phyloP scores from a whole-genome alignment of 768 basidiomycete genomes.

The Hypsizygus marmoreus region DNA sequence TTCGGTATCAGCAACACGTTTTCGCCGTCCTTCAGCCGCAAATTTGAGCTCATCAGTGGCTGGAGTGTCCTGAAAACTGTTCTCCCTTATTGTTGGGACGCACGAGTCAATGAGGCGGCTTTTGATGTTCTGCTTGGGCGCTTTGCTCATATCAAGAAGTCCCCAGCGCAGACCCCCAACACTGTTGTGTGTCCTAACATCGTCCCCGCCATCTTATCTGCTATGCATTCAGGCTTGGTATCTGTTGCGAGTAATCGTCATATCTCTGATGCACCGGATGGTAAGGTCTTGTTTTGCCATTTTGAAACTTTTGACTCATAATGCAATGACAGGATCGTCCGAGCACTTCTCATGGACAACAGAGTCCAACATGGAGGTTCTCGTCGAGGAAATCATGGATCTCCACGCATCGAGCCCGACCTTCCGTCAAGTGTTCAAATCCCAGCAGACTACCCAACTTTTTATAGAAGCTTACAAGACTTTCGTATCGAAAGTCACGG shows the following conservation, averaged over 20 bases:
- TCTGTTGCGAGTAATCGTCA: constrained; percentile 39
- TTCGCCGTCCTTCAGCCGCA: constrained; percentile 68
- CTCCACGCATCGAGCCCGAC: constrained; percentile 64
- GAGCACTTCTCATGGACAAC: constrained; percentile 29
- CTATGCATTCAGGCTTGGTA: constrained; percentile 60
- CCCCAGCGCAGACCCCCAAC: constrained; percentile 25
- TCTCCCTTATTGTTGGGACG: constrained; percentile 71
- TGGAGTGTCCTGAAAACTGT: constrained; percentile 76
- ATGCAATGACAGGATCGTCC: constrained; percentile 15
- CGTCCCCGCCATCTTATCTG: constrained; percentile 68
- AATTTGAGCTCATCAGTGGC: constrained; percentile 84
- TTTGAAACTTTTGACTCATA: constrained; percentile 6
- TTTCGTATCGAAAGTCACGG: constrained; percentile 48
- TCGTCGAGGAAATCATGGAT: constrained; percentile 70
- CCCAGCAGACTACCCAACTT: constrained; percentile 65
- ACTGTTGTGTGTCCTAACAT: constrained; percentile 66
- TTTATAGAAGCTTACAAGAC: constrained; percentile 66
- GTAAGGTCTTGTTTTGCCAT: constrained; percentile 21
- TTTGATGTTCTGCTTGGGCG: constrained; percentile 71
- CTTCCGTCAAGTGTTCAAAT: constrained; percentile 75
- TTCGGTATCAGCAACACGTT: constrained; percentile 55
- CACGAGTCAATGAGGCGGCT: constrained; percentile 62
- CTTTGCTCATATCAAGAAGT: constrained; percentile 20
- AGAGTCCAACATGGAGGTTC: constrained; percentile 51
- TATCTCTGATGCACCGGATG: constrained; percentile 28